Conservation (phyloP, 2,329 filamentous ascomycete species). For the Zasmidium citrigriseum region DNA sequence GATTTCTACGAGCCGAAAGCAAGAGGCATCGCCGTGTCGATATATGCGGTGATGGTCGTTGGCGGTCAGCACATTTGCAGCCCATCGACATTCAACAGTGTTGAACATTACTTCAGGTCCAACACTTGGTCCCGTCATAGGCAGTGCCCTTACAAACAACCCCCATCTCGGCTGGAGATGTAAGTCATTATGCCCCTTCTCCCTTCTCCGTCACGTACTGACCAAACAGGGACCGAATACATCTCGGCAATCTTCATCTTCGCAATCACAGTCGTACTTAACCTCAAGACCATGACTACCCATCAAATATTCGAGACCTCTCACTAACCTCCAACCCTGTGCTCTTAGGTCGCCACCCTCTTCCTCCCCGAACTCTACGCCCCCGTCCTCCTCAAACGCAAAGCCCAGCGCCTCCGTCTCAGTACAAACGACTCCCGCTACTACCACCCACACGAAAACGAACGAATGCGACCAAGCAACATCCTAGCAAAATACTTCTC, state of each 20-base stretch:
- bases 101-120: slow-evolving; percentile 33
- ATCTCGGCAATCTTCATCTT: slow-evolving; percentile 44
- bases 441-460: slow-evolving; percentile 49
- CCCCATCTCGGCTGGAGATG: slow-evolving; percentile 40
- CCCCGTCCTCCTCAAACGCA: slow-evolving; percentile 39
- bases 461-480: slow-evolving; percentile 43
- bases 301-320: no score
- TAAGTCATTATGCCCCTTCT: slow-evolving; percentile 1
- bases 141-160: slow-evolving; percentile 42
- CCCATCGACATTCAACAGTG: background rate
- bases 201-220: no score
- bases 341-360: no score
- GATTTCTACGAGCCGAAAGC: slow-evolving; percentile 44
- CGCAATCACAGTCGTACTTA: slow-evolving; percentile 20
- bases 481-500: slow-evolving; percentile 47
- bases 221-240: slow-evolving; percentile 41
- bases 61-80: slow-evolving; percentile 10
- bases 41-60: slow-evolving; percentile 43
- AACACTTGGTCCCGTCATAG: slow-evolving; percentile 44
- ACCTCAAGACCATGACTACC: no score
- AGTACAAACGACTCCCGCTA: slow-evolving; percentile 41
- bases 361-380: slow-evolving; percentile 3
- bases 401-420: slow-evolving; percentile 41
- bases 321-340: no score
- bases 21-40: slow-evolving; percentile 42